These are phyloP conservation scores for Pseudopyricularia javanii DNA, from an alignment of 2,329 filamentous ascomycete species.

Conservation along the genomic window DNA sequence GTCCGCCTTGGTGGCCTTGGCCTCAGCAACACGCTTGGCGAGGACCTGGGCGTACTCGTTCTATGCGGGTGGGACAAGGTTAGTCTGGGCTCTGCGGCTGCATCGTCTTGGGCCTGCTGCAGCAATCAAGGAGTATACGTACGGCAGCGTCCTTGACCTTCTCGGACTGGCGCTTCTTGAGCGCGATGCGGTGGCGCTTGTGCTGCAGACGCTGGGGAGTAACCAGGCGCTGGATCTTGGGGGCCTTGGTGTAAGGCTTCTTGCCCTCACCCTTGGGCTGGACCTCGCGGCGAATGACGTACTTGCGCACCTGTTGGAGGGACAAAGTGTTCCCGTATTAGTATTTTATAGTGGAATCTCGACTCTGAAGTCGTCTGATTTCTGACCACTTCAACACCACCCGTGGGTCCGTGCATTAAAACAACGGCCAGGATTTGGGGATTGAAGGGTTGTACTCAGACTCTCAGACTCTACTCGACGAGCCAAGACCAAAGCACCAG, in stretches of 20 bases:
- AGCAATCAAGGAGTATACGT: slow-evolving; percentile 29
- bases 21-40: slow-evolving; percentile 93
- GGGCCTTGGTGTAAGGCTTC: slow-evolving; percentile 98
- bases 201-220: slow-evolving; percentile 99
- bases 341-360: slow-evolving; percentile 9
- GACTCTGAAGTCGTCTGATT: background rate
- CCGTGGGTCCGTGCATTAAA: background rate
- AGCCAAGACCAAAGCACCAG: slow-evolving; percentile 19
- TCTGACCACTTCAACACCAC: background rate
- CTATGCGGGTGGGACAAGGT: slow-evolving; percentile 30
- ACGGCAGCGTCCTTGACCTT: slow-evolving; percentile 98
- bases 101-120: background rate
- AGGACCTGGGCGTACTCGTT: slow-evolving; percentile 95
- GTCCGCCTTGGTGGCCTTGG: slow-evolving; percentile 88
- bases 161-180: slow-evolving; percentile 97
- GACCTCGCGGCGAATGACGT: slow-evolving; percentile 98
- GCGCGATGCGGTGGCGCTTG: slow-evolving; percentile 95
- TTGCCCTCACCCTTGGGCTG: slow-evolving; percentile 96
- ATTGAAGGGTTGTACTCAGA: slow-evolving; percentile 1
- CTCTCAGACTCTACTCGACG: slow-evolving; percentile 48
- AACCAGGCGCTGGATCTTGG: slow-evolving; percentile 98
- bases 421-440: background rate
- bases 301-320: slow-evolving; percentile 77
- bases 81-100: background rate
- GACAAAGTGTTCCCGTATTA: slow-evolving; percentile 26